Conservation (phyloP, 2,329 filamentous ascomycete species). For the Aspergillus arachidicola region DNA sequence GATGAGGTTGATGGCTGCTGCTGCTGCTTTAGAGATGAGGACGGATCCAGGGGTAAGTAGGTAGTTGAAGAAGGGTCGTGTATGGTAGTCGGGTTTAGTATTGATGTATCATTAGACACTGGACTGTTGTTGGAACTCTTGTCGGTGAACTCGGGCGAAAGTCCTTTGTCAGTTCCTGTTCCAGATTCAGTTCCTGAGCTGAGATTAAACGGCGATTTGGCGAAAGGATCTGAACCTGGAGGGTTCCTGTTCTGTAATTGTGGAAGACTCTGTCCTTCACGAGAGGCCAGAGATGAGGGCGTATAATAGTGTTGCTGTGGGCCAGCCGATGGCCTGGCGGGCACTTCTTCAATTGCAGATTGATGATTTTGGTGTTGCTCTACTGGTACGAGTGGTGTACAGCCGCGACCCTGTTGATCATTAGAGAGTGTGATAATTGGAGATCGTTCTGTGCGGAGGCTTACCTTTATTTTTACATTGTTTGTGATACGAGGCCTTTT, state of each 20-base stretch:
- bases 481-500: constrained; percentile 12
- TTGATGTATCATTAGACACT: constrained; percentile 10
- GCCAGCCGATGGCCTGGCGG: neutral
- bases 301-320: constrained; percentile 12
- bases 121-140: constrained; percentile 9
- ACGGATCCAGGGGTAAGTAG: constrained; percentile 7
- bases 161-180: constrained; percentile 33
- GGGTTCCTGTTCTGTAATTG: constrained; percentile 5
- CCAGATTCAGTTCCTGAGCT: constrained; percentile 8
- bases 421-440: neutral
- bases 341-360: neutral
- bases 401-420: constrained; percentile 2
- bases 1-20: neutral
- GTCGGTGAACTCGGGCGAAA: constrained; percentile 34
- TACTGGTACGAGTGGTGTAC: neutral
- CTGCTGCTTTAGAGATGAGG: constrained; percentile 18
- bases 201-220: constrained; percentile 9
- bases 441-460: neutral
- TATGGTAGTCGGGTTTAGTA: constrained; percentile 5
- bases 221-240: constrained; percentile 9
- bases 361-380: neutral
- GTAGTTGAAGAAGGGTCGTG: neutral
- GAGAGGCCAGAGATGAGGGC: constrained; percentile 28
- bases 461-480: constrained; percentile 10
- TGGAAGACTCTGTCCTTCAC: constrained; percentile 21